Base-by-base conservation (phyloP, 2,329 filamentous ascomycete species). In the Aureobasidium sp. region DNA sequence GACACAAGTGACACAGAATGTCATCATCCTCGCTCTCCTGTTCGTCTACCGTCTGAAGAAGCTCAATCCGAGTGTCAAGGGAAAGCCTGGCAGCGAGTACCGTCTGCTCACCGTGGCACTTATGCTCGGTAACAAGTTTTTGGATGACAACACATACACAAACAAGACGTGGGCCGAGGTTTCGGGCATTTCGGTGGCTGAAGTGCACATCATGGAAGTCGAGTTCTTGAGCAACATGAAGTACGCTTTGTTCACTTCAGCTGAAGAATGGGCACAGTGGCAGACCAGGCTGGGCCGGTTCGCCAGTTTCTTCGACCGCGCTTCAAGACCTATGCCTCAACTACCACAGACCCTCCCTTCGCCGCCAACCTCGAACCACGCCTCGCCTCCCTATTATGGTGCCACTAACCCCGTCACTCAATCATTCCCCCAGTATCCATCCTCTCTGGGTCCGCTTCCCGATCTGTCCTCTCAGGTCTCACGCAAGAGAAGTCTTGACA, bases 81-180 rank as follows among this genome's bases (percentile, higher is more conserved):
- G 94, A 44, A 93, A 93, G 70, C 87, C 87, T 26, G 94, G 94
- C 5, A 99, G 94, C 73, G 94, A 97, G 73, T 97, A 94, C 71
- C 83, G 94, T 20, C 79, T 99, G 27, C 80, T 97, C 70, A 97
- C 94, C 0, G 92, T 97, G 53, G 94, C 94, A 27, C 78, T 99
- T 67, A 99, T 99, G 94, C 81, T 99, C 64, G 93, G 92, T 65
- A 99, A 99, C 75, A 99, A 99, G 79, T 99, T 97, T 73, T 79
- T 99, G 69, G 94, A 99, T 72, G 94, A 99, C 75, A 99, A 97
- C 74, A 97, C 94, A 0, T 99, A 99, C 76, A 97, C 94, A 41
- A 99, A 99, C 79, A 97, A 97, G 80, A 99, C 94, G 0, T 99
- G 94, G 94, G 94, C 93, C 2, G 94, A 99, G 70, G 94, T 99